Evolutionary conservation across 257 asterid genomes (phyloP).

Genomic region (Handroanthus guayacan): DNA sequence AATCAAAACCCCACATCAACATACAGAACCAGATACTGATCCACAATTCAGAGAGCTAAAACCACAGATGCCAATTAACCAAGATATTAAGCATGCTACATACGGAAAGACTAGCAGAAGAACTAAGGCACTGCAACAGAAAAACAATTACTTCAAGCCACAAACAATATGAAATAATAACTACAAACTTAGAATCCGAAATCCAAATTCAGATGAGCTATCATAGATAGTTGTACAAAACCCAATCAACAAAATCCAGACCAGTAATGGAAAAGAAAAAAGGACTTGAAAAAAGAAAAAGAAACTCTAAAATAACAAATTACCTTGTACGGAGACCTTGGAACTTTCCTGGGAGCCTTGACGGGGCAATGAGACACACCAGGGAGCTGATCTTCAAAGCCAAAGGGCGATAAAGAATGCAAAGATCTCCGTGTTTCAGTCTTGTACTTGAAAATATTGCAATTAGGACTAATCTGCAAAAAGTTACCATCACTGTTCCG

Average conservation of each 20-base stretch:
- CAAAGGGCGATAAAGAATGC: constrained; percentile 78
- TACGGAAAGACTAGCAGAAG: not conserved
- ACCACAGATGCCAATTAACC: not conserved
- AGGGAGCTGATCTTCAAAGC: constrained; percentile 77
- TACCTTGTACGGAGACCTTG: constrained; percentile 90
- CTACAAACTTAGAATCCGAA: constrained; percentile 17
- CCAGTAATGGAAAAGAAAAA: not conserved
- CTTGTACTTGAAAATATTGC: constrained; percentile 83
- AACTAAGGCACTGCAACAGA: not conserved
- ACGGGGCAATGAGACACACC: constrained; percentile 83
- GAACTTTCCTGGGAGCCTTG: constrained; percentile 82
- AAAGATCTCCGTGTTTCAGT: constrained; percentile 71
- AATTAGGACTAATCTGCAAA: constrained; percentile 57
- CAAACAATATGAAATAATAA: not conserved
- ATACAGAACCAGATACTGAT: not conserved
- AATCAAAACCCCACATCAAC: constrained; percentile 23
- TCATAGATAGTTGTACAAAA: not conserved
- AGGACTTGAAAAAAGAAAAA: not conserved
- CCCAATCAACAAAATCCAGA: constrained; percentile 11
- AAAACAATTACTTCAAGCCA: constrained; percentile 18
- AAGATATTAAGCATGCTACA: not conserved
- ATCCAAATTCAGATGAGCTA: not conserved
- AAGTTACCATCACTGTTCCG: constrained; percentile 37
- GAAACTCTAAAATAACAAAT: constrained; percentile 6
- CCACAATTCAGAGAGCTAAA: not conserved